Base-by-base conservation (phyloP, 208 protist genomes). In the Acanthamoeba healyi region DNA sequence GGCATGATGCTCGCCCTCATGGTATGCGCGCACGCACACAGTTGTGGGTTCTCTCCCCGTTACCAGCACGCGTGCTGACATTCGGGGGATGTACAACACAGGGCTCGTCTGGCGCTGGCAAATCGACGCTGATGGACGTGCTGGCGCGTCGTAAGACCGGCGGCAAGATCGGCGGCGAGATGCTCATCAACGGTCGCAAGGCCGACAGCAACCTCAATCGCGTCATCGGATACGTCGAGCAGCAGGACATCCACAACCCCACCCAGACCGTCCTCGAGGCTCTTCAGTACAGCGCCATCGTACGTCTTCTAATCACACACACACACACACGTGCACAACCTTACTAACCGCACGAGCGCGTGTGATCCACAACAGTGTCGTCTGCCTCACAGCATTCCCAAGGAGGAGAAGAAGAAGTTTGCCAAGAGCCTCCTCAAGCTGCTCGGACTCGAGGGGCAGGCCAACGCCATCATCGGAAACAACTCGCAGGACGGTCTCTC, bases 1-100 rank as follows among this genome's bases (percentile, higher is more conserved):
- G 95, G 95, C 72, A 96, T 96, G 95, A 70, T 95, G 26, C 40
- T 96, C 5, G 95, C 95, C 29, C 58, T 96, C 10, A 96, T 95
- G 95, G 79, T 87, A 58, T 58, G 22, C 19, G 1, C 51, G 19
- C 12, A 6, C 0, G 51, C 15, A 1, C 26, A n/a, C 15, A 56
- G 0, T 58, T 58, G 17, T 26, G 0, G 19, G 14, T 58, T 58
- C 15, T 56, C n/a, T n/a, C n/a, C n/a, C n/a, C n/a, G 46, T 51
- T 12, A 49, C 7, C 0, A 51, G 46, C 10, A 15, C 46, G 10
- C 46, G 17, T 51, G 46, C 46, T 6, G 46, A 6, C 17, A n/a
- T n/a, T n/a, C n/a, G n/a, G n/a, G n/a, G n/a, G 46, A 26, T 22
- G 49, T 12, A 6, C 0, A 51, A 51, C 4, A 22, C 51, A 58